Percentiles rank a stretch among this genome's conserved stretches.
Evolutionary conservation across 495 filamentous ascomycete species (phyloP).

Genomic region (Podospora didyma): DNA sequence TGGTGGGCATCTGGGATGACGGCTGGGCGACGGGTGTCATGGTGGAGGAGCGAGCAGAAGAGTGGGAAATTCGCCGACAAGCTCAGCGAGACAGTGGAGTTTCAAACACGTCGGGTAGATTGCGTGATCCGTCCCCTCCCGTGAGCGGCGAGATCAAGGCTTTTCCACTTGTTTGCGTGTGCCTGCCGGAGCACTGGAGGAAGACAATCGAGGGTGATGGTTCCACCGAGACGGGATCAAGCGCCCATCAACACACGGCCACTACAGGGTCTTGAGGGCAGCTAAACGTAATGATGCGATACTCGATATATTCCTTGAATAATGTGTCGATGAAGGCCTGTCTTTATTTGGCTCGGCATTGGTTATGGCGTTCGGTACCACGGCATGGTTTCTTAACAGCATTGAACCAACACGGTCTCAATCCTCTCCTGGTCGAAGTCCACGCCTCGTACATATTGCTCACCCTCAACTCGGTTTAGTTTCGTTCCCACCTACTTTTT

Average conservation of each 20-base stretch:
- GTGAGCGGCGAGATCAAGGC: constrained; percentile 89
- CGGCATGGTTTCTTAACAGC: constrained; percentile 15
- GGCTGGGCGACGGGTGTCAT: constrained; percentile 96
- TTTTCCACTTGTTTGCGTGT: constrained; percentile 97
- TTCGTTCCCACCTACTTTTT: too few relatives aligned
- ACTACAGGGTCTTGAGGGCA: constrained; percentile 27
- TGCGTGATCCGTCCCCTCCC: constrained; percentile 58
- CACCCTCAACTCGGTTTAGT: neutral
- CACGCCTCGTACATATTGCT: neutral
- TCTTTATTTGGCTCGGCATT: constrained; percentile 31
- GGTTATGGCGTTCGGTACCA: constrained; percentile 36
- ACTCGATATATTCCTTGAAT: constrained; percentile 24
- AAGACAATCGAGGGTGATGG: constrained; percentile 92
- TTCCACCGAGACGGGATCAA: constrained; percentile 53
- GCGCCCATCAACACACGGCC: constrained; percentile 31
- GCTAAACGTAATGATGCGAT: constrained; percentile 21
- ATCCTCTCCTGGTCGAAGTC: neutral
- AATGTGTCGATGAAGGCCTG: constrained; percentile 29
- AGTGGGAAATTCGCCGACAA: constrained; percentile 74
- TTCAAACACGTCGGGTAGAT: constrained; percentile 69
- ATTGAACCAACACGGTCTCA: constrained; percentile 2
- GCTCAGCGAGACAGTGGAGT: constrained; percentile 89
- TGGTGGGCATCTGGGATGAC: constrained; percentile 99
- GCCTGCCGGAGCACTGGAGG: constrained; percentile 93
- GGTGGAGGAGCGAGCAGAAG: constrained; percentile 77